These are phyloP conservation scores for Chrysoporthe cubensis DNA, from an alignment of 2,329 filamentous ascomycete species.

Conservation along the genomic window DNA sequence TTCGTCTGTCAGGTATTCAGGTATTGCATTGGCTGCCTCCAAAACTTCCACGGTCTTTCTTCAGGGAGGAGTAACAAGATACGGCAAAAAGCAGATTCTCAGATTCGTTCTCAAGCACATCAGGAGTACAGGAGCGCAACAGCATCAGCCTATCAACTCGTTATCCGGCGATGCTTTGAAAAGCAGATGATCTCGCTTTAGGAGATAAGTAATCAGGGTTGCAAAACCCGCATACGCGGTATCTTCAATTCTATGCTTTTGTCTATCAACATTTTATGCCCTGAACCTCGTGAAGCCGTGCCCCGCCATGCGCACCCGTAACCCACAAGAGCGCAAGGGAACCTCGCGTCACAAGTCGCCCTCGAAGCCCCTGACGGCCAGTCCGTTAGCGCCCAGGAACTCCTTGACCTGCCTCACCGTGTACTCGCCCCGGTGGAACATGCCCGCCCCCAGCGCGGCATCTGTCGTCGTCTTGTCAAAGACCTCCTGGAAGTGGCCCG, in stretches of 20 bases:
- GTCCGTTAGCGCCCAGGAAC: conserved; percentile 69
- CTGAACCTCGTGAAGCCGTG: neutral
- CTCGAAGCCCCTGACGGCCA: conserved; percentile 82
- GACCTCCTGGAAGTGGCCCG: conserved; percentile 87
- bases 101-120: neutral
- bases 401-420: conserved; percentile 95
- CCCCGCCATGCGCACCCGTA: neutral
- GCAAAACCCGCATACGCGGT: conserved; percentile 16
- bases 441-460: conserved; percentile 91
- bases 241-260: conserved; percentile 23
- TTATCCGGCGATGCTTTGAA: conserved; percentile 1
- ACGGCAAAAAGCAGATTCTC: neutral
- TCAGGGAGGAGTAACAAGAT: conserved; percentile 8
- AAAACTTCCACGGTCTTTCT: conserved; percentile 1
- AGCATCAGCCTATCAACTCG: conserved; percentile 14
- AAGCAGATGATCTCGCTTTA: neutral
- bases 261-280: conserved; percentile 13
- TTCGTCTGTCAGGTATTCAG: conserved; percentile 7
- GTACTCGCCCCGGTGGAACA: conserved; percentile 96
- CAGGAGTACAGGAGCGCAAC: conserved; percentile 23
- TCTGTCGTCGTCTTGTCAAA: conserved; percentile 86
- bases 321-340: neutral
- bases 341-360: conserved; percentile 44
- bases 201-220: conserved; percentile 15
- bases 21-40: conserved; percentile 2